Evolutionary conservation across 345 rosid species (phyloP).

Genomic region (Raphanus raphanistrum): DNA sequence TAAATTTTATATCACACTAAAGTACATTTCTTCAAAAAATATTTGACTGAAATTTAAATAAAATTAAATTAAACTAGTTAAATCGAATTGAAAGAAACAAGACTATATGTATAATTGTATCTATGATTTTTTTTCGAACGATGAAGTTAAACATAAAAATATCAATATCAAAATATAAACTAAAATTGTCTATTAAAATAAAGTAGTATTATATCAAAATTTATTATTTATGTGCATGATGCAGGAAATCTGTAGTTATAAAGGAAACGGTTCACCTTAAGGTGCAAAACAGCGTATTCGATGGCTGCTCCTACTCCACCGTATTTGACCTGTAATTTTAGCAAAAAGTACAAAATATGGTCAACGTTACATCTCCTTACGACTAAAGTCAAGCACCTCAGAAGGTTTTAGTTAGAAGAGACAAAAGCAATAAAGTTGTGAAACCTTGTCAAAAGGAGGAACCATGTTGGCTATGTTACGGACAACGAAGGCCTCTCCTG

Average conservation of each 20-base stretch:
- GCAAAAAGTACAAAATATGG: neutral
- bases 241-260: neutral
- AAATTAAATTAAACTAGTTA: no score
- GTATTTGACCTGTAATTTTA: conserved; percentile 38
- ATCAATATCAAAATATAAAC: neutral
- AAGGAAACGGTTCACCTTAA: conserved; percentile 57
- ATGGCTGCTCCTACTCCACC: conserved; percentile 83
- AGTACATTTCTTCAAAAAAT: neutral
- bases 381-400: conserved; percentile 2
- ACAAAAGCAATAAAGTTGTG: neutral
- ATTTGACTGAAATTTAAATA: no score
- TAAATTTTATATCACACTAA: no score
- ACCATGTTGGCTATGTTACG: conserved; percentile 58
- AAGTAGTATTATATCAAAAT: neutral
- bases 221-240: neutral
- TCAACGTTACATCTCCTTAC: neutral
- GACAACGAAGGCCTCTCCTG: conserved; percentile 56
- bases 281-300: conserved; percentile 96
- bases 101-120: no score
- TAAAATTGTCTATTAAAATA: no score
- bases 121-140: neutral
- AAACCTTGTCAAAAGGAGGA: conserved; percentile 54
- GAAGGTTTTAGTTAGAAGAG: neutral
- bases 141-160: neutral
- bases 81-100: neutral